Base-by-base conservation (phyloP, 768 basidiomycete species). In the Tylopilus cervinicoccineus region DNA sequence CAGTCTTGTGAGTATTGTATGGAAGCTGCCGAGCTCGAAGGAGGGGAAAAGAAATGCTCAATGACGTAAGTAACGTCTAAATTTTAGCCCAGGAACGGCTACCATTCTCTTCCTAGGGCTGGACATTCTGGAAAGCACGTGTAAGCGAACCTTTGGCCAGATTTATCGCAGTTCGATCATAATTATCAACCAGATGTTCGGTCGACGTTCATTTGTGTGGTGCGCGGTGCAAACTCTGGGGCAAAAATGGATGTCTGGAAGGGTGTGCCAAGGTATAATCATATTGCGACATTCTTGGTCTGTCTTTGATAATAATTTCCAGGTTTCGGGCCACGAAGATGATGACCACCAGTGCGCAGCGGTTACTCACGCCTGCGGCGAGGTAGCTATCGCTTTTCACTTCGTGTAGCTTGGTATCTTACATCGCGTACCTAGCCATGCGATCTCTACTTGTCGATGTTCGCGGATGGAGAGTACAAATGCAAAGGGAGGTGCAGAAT, bases 121-220 rank as follows among this genome's bases (percentile, higher is more conserved):
- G 81, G 81, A 1, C 82, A 83, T 57, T 57, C 72, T 29, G 78
- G 76, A 16, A 66, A 66, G 11, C 81, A 83, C 50, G 65, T 81
- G 81, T 83, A 57, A 52, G 77, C 53, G 17, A 42, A 70, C 48
- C 11, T 23, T 43, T 42, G 22, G 4, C 13, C 4, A 10, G 29
- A 32, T 32, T 17, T 16, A 5, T 13, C 8, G 5, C 26, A 9
- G 31, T 23, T 38, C 1, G 5, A 34, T 41, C 31, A 29, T 22
- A 8, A 29, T 9, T 45, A 28, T 34, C 6, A 31, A 38, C 29
- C 32, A 84, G 83, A 32, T 84, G 82, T 57, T 69, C 70, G 19
- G 72, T 79, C 6, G 67, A 72, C 27, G 37, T 64, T 23, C 82
- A 84, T 64, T 59, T 82, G 31, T 84, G 82, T 47, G 83, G 80